These are phyloP conservation scores for Boletus hoseneyae DNA, from an alignment of 1,284 basidiomycete species.

Conservation along the genomic window DNA sequence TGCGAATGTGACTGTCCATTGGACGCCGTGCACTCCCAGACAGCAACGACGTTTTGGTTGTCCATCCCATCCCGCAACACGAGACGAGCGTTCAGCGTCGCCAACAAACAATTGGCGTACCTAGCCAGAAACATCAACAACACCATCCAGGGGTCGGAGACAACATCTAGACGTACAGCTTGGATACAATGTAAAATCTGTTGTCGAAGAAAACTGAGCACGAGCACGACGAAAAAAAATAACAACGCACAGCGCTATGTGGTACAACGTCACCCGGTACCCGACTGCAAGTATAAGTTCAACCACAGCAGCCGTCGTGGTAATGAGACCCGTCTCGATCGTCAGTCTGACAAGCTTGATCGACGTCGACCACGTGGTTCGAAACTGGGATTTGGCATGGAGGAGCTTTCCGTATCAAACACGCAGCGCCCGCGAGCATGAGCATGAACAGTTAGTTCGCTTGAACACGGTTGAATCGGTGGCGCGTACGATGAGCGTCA, in stretches of 20 bases:
- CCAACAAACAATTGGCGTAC: too few species aligned
- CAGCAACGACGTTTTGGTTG: too few species aligned
- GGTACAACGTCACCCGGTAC: conserved; percentile 10
- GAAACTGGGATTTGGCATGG: neutral
- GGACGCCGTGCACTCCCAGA: too few species aligned
- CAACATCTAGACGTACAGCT: neutral
- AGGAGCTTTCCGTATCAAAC: conserved; percentile 1
- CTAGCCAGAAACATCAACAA: too few species aligned
- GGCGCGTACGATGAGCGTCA: conserved; percentile 7
- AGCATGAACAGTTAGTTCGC: too few species aligned
- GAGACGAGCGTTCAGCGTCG: too few species aligned
- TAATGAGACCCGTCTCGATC: conserved; percentile 16
- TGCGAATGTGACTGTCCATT: too few species aligned
- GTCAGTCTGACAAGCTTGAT: conserved; percentile 7
- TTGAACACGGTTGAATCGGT: too few species aligned
- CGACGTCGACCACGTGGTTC: neutral
- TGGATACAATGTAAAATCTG: conserved; percentile 17
- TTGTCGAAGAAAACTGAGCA: neutral
- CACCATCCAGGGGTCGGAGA: too few species aligned
- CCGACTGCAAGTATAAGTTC: conserved; percentile 11
- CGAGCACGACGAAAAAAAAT: too few species aligned
- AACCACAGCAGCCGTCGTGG: conserved; percentile 2
- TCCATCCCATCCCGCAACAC: too few species aligned
- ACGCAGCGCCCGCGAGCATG: too few species aligned
- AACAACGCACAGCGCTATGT: conserved; percentile 9